phyloP scores from a whole-genome alignment of 176 grass and related monocot species.

The Juncus inflexus region DNA sequence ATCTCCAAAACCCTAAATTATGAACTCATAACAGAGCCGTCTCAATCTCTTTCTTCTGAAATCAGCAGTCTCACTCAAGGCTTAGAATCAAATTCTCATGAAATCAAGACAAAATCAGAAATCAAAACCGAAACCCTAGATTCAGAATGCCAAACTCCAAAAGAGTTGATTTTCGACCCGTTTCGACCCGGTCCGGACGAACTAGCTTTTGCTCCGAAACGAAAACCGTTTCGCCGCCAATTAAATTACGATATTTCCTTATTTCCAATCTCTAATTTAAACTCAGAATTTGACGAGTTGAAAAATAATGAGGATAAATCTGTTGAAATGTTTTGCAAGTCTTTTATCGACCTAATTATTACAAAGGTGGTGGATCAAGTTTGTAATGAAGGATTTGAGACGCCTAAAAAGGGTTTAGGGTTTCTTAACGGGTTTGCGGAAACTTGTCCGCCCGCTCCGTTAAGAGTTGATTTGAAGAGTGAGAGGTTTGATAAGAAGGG shows the following conservation, averaged over 20 bases:
- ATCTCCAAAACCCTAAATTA: background rate
- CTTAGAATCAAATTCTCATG: too few species aligned
- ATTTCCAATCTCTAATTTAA: slow-evolving; percentile 13
- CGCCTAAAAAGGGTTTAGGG: background rate
- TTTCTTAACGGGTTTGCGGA: slow-evolving; percentile 8
- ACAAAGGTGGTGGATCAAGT: slow-evolving; percentile 11
- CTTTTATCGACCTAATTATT: slow-evolving; percentile 32
- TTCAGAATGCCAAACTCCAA: slow-evolving; percentile 24
- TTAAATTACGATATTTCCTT: slow-evolving; percentile 19
- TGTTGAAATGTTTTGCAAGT: slow-evolving; percentile 24
- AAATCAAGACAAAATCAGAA: too few species aligned
- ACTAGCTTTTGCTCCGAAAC: slow-evolving; percentile 20
- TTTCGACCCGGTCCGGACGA: slow-evolving; percentile 31
- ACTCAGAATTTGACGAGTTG: slow-evolving; percentile 18
- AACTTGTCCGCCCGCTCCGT: background rate
- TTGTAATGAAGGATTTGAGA: slow-evolving; percentile 12
- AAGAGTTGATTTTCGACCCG: slow-evolving; percentile 25
- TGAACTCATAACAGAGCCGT: background rate
- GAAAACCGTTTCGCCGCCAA: slow-evolving; percentile 9
- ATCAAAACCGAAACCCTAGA: background rate
- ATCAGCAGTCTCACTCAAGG: slow-evolving; percentile 8
- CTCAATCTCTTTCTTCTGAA: background rate
- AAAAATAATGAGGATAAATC: slow-evolving; percentile 8
- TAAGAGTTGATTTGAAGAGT: slow-evolving; percentile 6
- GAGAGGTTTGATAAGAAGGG: background rate